Evolutionary conservation across 2,329 filamentous ascomycete genomes (phyloP), one percentile per base, ranked within the genome.

Genomic region (Ophiocordyceps sinensis): DNA sequence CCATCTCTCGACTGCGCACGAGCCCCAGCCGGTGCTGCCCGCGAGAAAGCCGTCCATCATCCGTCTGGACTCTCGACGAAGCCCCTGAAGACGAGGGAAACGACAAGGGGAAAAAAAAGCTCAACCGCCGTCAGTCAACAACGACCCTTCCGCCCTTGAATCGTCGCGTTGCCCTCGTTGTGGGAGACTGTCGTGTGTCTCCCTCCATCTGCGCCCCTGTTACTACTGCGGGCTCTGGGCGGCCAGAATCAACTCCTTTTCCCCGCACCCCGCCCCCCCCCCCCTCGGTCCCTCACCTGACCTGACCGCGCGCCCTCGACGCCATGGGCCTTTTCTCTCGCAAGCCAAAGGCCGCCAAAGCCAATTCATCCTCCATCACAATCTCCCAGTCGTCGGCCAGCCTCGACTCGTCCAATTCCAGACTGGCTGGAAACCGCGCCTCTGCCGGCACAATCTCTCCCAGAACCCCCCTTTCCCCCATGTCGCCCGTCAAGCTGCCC

Each of bases 321-420:
- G 42, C 28, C 43, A 76, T 76, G 72, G 71, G 72, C 51, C 51
- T 76, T 47, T 76, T 76, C 54, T 72, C 71, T 30, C 63, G 71
- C 45, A 73, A 67, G 52, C 64, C 72, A 49, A 73, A 68, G 61
- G 57, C 65, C 46, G 56, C 65, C 40, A 68, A 64, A 54, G 56
- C 53, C 48, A 60, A 64, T 43, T 56, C 62, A 17, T 53, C 59
- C 37, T 53, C 59, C 37, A 57, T 69, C 53, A 61, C 63, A 44
- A 62, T 57, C 40, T 64, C 65, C 44, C 60, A 67, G 47, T 71
- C 69, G 41, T 67, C 66, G 49, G 63, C 65, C 45, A 75, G 70
- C 52, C 56, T 75, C 49, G 59, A 67, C 46, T 76, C 73, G 32
- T 64, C 63, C 43, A 60, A 58, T 37, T 74, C 71, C 28, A 70